Evolutionary conservation across 2,329 filamentous ascomycete species (phyloP).

Genomic region (Lachnellula arida): DNA sequence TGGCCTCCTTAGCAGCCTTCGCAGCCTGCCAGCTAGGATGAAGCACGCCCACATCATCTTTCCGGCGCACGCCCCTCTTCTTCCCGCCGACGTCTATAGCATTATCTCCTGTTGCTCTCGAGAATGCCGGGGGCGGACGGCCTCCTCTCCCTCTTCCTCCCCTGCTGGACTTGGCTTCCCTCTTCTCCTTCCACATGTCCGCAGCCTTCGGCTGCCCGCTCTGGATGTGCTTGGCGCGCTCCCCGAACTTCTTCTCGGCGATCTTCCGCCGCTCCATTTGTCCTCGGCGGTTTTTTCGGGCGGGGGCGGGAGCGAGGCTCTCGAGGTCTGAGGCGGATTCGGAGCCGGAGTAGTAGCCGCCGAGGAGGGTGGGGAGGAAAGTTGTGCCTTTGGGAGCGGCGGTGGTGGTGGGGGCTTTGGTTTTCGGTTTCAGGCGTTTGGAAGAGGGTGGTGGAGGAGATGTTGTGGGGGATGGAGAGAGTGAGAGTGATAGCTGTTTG

Average conservation of each 20-base stretch:
- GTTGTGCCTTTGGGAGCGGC: slow-evolving; percentile 40
- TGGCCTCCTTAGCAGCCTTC: slow-evolving; percentile 54
- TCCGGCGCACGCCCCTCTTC: slow-evolving; percentile 31
- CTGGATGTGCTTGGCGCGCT: slow-evolving; percentile 46
- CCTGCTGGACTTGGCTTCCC: slow-evolving; percentile 36
- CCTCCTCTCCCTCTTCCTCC: slow-evolving; percentile 3
- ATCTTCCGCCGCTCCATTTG: slow-evolving; percentile 75
- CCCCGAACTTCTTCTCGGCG: slow-evolving; percentile 75
- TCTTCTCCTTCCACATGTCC: slow-evolving; percentile 22
- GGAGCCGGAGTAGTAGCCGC: slow-evolving; percentile 73
- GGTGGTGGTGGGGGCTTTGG: slow-evolving; percentile 11
- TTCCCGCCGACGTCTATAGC: slow-evolving; percentile 25
- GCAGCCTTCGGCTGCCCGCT: slow-evolving; percentile 19
- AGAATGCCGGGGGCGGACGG: neutral
- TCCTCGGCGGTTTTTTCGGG: slow-evolving; percentile 69
- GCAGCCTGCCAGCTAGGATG: slow-evolving; percentile 59
- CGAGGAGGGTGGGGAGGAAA: slow-evolving; percentile 73
- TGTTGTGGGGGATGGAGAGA: slow-evolving; percentile 18
- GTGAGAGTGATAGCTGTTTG: slow-evolving; percentile 17
- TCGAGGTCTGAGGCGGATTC: slow-evolving; percentile 66
- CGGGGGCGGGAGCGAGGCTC: slow-evolving; percentile 44
- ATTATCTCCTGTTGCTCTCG: slow-evolving; percentile 26
- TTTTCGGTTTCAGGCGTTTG: slow-evolving; percentile 16
- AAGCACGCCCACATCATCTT: slow-evolving; percentile 47
- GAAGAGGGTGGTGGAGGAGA: slow-evolving; percentile 13